A percentile compares a stretch with the other conserved stretches of the same genome.
These are phyloP conservation scores for Evernia prunastri DNA, from an alignment of 495 filamentous ascomycete genomes.

Conservation along the genomic window DNA sequence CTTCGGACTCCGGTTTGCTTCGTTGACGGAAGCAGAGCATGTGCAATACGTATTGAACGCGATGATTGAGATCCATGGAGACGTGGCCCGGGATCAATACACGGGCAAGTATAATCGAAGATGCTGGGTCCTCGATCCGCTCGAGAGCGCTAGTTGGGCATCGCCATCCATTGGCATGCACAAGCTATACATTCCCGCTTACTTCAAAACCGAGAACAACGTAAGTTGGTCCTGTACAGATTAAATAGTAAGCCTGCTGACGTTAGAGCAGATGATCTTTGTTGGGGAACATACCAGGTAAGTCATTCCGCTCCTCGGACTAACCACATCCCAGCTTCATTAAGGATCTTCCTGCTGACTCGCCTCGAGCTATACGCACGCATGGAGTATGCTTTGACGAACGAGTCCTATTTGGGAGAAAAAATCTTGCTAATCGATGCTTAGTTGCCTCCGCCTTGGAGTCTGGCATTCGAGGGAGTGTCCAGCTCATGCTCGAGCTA, in stretches of 20 bases:
- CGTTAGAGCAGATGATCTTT: not conserved
- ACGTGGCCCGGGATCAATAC: slow-evolving; percentile 48
- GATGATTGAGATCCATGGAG: slow-evolving; percentile 57
- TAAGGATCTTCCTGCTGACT: not conserved
- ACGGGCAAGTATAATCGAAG: slow-evolving; percentile 52
- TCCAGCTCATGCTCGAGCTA: not conserved
- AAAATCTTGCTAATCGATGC: not conserved
- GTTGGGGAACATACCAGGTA: not conserved
- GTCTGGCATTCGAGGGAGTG: not conserved
- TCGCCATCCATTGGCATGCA: slow-evolving; percentile 53
- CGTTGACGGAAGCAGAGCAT: slow-evolving; percentile 47
- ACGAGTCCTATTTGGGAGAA: not conserved
- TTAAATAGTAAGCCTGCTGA: not conserved
- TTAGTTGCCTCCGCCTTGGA: not conserved
- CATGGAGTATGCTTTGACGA: not conserved
- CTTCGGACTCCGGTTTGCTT: slow-evolving; percentile 39
- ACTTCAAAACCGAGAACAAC: slow-evolving; percentile 60
- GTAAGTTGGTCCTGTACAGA: slow-evolving; percentile 25
- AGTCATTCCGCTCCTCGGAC: not conserved
- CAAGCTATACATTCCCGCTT: slow-evolving; percentile 59
- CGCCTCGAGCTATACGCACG: not conserved
- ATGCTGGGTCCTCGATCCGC: slow-evolving; percentile 54
- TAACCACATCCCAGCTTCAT: not conserved
- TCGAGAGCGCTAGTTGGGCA: slow-evolving; percentile 51
- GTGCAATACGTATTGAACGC: slow-evolving; percentile 39